Evolutionary conservation across 306 rosid genomes (phyloP), one percentile per base, ranked within the genome.

Genomic region (Trifolium dubium): DNA sequence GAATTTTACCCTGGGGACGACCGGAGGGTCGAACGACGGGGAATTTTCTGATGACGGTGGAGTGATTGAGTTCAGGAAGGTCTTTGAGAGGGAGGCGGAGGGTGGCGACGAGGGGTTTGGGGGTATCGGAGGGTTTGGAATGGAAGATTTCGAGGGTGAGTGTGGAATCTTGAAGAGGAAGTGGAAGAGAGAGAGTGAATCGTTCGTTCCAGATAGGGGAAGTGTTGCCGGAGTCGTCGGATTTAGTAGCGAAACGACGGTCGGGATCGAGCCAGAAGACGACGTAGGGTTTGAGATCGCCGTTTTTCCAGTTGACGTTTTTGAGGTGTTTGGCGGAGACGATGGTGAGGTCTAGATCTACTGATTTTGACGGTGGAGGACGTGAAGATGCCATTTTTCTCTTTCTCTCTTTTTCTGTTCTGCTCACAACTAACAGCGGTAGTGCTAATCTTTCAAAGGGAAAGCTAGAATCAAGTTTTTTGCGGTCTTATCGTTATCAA

Each of bases 161-260:
- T 83, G 74, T 76, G 44, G 93, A 80, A 6, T 89, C 87, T 39
- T 74, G 79, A 71, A 86, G 83, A 3, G 89, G 64, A 5, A 64
- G 73, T 5, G 83, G 12, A 76, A 92, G 87, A 0, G 97, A 89
- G 59, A 92, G 86, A 15, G 93, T 73, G 85, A 92, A 92, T 3
- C 92, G 92, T 77, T 92, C 98, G 87, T 92, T 92, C 96, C 98
- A 92, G 64, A 89, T 85, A 2, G 98, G 98, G 43, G 67, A 61
- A 40, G 89, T 89, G 4, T 82, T 80, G 6, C 98, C 96, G 18
- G 92, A 82, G 43, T 92, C 98, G 77, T 92, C 98, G 31, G 98
- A 87, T 78, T 89, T 89, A 32, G 96, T 89, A 73, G 96, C 98
- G 11, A 92, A 92, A 0, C 98, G 92, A 14, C 92, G 89, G 35